Conservation (phyloP, 345 rosid species). For the Gossypium ekmanianum region DNA sequence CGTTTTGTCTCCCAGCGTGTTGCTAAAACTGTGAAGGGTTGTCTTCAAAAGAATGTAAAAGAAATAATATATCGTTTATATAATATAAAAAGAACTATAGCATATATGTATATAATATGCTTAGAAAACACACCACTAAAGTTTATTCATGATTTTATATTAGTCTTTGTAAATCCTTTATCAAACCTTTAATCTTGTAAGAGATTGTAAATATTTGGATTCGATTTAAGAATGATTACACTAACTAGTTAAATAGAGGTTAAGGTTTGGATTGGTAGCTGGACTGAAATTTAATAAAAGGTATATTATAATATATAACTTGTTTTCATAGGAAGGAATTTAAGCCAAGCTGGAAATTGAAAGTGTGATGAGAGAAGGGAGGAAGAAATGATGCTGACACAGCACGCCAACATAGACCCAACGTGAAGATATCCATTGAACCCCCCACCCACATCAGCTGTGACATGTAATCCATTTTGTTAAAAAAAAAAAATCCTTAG, state of each 20-base stretch:
- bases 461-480: constrained; percentile 44
- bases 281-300: too few species aligned
- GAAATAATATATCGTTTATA: background rate
- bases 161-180: background rate
- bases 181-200: background rate
- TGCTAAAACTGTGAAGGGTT: background rate
- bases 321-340: too few species aligned
- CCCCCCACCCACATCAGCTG: constrained; percentile 24
- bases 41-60: background rate
- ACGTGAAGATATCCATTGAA: constrained; percentile 11
- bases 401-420: constrained; percentile 17
- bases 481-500: too few species aligned
- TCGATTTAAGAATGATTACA: too few species aligned
- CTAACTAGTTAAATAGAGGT: too few species aligned
- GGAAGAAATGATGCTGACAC: background rate
- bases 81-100: background rate
- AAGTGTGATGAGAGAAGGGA: background rate
- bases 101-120: background rate
- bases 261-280: too few species aligned
- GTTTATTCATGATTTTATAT: background rate
- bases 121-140: background rate
- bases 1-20: background rate
- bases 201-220: too few species aligned
- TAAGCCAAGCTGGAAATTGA: background rate
- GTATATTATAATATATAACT: too few species aligned